Evolutionary conservation across 768 basidiomycete species (phyloP), one percentile per base, ranked within the genome.

Genomic region (Rhizopogon vesiculosus): DNA sequence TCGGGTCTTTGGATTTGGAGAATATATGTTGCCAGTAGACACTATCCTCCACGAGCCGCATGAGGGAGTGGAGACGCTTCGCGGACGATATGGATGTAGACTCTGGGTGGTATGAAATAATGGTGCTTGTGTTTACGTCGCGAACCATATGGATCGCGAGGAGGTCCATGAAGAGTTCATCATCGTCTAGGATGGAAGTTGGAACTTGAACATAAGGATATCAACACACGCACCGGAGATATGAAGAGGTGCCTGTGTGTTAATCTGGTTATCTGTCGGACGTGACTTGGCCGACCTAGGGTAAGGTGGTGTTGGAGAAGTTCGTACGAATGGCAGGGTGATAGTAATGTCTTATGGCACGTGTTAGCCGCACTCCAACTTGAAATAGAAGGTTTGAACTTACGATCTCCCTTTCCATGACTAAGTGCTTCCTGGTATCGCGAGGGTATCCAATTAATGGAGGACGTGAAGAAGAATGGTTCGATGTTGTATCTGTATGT

Each of bases 381-480:
- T 22, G 28, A 46, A 19, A 22, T 35, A 12, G 35, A 29, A 44
- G 10, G 18, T 4, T 52, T 64, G 12, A 58, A 22, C 82, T 61
- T 59, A 85, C 82, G 84, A 67, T 86, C 84, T 61, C 81, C 77
- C 45, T 69, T 40, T 1, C 67, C 66, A 15, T 63, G 62, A 5
- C 59, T 38, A 0, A 76, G 56, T 48, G 74, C 77, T 59, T 85
- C 84, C 58, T 84, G 79, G 51, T 80, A 87, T 53, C 84, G 78
- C 1, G 83, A 82, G 3, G 85, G 85, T 58, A 86, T 87, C 84
- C 83, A 85, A 56, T 82, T 84, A 2, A 82, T 64, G 2, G 82
- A 80, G 1, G 83, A 84, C 0, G 82, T 81, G 64, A 84, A 86
- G 62, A 81, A 86, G 65, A 86, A 85, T 0, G 84, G 84, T 58